Evolutionary conservation across 1,139 yeast species (phyloP), one percentile per base, ranked within the genome.

Genomic region (Pichia sp.): DNA sequence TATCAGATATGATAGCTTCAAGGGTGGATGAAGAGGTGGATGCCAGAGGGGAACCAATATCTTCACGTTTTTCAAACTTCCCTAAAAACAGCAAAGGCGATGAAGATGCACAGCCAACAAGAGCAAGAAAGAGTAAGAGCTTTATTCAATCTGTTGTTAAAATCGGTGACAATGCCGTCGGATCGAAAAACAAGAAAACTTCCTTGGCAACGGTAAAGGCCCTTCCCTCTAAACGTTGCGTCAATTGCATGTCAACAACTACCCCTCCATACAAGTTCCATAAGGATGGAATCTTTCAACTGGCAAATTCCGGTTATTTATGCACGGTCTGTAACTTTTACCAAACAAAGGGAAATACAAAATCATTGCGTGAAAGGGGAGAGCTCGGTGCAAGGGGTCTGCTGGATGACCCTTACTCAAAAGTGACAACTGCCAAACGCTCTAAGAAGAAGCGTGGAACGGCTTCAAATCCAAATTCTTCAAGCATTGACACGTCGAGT

Each of bases 191-290:
- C 16, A 57, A 55, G 31, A 56, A 57, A 31, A 30, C 47, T 7
- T 26, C 38, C 6, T 16, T 29, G 23, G 48, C 48, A n/a, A 43
- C 47, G 13, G 45, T 16, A 13, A n/a, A 13, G 13, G 44, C 19
- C 19, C 26, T 30, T 32, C 30, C 49, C 8, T 43, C 57, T 10
- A 61, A 54, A 53, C 58, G 57, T 40, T 70, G 73, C 55, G 59
- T 70, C 43, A 70, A 69, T 54, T 70, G 73, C 58, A 59, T 64
- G 3, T 60, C 67, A 8, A 54, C 57, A 2, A 53, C 63, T 2
- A 59, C 64, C 52, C 70, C 67, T 7, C 70, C 72, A 11, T 70
- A 66, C 60, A 69, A 65, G 54, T 68, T 62, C 44, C 62, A 66
- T 52, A 64, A 61, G 34, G 67, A 64, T 16, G 72, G 72, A 1